Evolutionary conservation across 2,329 filamentous ascomycete genomes (phyloP), one percentile per base, ranked within the genome.

Genomic region (Zopfia rhizophila): DNA sequence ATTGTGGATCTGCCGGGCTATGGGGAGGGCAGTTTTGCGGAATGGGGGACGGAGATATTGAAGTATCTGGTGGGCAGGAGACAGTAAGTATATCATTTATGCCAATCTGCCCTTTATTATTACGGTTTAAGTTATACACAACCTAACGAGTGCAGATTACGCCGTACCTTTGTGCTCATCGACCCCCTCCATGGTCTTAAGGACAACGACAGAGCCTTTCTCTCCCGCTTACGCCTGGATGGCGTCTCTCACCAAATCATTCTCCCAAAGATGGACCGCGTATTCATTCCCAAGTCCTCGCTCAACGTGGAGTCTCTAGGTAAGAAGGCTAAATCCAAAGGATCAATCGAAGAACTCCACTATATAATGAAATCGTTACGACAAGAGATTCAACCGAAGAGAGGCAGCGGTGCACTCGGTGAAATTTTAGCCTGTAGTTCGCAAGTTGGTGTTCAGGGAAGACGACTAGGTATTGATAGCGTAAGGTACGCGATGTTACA

Each of bases 1-100:
- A 73, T 88, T 23, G 70, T 88, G 14, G 85, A 88, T 67, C 86
- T 85, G 79, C 85, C 85, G 1, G 85, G 85, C 0, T 88, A 88
- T 61, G 85, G 85, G 2, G 77, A 80, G 43, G 82, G 78, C 2
- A 83, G 81, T 63, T 70, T 76, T 28, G 68, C 75, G 21, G 81
- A 83, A 59, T 87, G 84, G 83, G 85, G 85, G 0, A 64, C 67
- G 31, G 81, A 87, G 66, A 84, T 86, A 50, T 72, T 86, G 71
- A 86, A 86, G 62, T 87, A 86, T 69, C 61, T 88, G 28, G 71
- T 75, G 51, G 74, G 76, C 33, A 74, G 85, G 50, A 82, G 78
- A 58, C 82, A 88, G 74, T n/a, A n/a, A n/a, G n/a, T n/a, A n/a
- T n/a, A n/a, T n/a, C n/a, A n/a, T n/a, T n/a, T n/a, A n/a, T n/a